phyloP scores from a whole-genome alignment of 2,329 filamentous ascomycete species.

The Aspergillus eucalypticola region DNA sequence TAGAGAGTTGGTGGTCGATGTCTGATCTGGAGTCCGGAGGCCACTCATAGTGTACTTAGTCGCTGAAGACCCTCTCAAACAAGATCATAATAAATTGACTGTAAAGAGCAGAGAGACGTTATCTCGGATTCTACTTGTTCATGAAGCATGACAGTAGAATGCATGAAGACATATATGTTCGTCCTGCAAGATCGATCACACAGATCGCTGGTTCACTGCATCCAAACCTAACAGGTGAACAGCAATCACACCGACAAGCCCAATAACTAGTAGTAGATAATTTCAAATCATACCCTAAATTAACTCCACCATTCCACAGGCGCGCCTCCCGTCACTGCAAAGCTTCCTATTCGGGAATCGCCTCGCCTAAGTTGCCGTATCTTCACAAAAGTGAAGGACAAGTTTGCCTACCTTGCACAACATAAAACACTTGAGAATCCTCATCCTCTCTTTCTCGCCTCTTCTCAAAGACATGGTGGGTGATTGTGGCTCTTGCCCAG shows the following conservation, averaged over 20 bases:
- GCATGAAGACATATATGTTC: too few relatives aligned
- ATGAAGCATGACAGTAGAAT: too few relatives aligned
- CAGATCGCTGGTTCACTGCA: background rate
- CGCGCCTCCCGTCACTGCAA: constrained; percentile 8
- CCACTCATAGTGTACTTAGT: too few relatives aligned
- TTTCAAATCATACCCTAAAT: background rate
- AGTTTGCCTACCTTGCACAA: constrained; percentile 9
- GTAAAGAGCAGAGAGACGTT: too few relatives aligned
- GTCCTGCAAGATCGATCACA: too few relatives aligned
- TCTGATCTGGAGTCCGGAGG: too few relatives aligned
- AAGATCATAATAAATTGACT: background rate
- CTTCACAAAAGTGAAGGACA: constrained; percentile 12
- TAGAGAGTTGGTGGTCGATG: background rate
- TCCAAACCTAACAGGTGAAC: background rate
- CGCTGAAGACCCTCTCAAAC: background rate
- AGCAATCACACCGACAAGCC: background rate
- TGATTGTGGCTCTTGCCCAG: background rate
- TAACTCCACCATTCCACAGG: background rate
- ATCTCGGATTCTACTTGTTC: too few relatives aligned
- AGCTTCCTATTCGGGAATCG: constrained; percentile 20
- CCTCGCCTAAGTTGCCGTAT: constrained; percentile 16
- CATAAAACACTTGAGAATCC: background rate
- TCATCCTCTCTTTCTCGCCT: background rate
- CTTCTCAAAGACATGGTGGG: background rate
- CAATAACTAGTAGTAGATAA: background rate